Evolutionary conservation across 2,329 filamentous ascomycete species (phyloP).

Genomic region (Tolypocladium nubicola): DNA sequence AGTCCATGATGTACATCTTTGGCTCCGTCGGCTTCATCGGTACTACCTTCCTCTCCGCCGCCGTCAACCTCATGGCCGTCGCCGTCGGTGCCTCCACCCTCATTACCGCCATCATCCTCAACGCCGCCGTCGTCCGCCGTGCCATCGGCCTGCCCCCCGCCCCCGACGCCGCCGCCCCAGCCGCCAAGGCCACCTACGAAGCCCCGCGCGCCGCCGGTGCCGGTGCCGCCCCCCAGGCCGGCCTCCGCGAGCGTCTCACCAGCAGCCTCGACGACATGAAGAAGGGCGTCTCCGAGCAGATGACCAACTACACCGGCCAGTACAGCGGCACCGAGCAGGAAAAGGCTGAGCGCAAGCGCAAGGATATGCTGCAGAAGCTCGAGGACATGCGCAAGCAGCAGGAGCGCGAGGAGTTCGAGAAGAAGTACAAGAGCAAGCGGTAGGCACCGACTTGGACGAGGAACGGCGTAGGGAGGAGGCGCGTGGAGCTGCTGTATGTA

Average conservation of each 20-base stretch:
- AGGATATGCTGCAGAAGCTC: constrained; percentile 21
- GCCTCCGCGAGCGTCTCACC: constrained; percentile 20
- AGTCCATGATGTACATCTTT: constrained; percentile 31
- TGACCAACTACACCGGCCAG: constrained; percentile 23
- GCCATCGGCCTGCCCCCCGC: constrained; percentile 26
- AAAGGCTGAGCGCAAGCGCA: constrained; percentile 23
- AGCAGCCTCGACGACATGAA: constrained; percentile 24
- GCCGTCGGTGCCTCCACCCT: constrained; percentile 27
- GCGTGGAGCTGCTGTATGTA: neutral
- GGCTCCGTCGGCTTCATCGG: constrained; percentile 31
- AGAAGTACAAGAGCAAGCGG: constrained; percentile 26
- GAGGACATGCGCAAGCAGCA: constrained; percentile 24
- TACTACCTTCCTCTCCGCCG: constrained; percentile 36
- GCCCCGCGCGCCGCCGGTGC: constrained; percentile 19
- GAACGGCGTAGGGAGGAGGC: neutral
- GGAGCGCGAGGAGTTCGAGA: constrained; percentile 26
- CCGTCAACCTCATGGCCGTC: constrained; percentile 36
- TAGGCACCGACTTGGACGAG: neutral
- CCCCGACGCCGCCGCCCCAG: constrained; percentile 8
- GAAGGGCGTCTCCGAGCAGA: constrained; percentile 22
- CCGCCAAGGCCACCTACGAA: constrained; percentile 19
- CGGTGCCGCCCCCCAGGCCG: constrained; percentile 7
- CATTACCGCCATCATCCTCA: constrained; percentile 26
- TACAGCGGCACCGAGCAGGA: constrained; percentile 20
- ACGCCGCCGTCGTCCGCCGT: constrained; percentile 26